A percentile compares a stretch with the other conserved stretches of the same genome.
Conservation (phyloP, 352 stramenopile species). For the Phytopythium vexans region DNA sequence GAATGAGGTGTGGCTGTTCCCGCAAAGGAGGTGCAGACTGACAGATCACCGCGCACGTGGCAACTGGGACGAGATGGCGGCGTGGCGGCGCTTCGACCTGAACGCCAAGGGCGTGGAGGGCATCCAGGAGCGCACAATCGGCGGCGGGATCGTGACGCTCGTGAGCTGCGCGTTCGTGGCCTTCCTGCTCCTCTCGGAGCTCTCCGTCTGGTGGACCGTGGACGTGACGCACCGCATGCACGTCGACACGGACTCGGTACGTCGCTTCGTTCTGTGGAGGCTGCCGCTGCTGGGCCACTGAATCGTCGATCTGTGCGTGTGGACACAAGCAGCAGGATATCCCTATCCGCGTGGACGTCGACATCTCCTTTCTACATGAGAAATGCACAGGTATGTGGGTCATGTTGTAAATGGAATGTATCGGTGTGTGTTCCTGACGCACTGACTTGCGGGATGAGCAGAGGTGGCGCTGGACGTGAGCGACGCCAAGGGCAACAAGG, state of each 20-base stretch:
- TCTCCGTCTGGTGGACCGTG: constrained; percentile 84
- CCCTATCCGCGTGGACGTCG: constrained; percentile 75
- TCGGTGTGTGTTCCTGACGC: background rate
- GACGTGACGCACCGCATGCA: constrained; percentile 86
- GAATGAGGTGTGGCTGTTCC: too few relatives aligned
- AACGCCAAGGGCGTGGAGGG: constrained; percentile 88
- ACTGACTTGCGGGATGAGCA: constrained; percentile 7
- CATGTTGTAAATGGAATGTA: background rate
- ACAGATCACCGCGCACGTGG: too few relatives aligned
- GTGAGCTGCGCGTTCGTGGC: constrained; percentile 67
- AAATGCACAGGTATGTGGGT: constrained; percentile 52
- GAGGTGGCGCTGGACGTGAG: constrained; percentile 84
- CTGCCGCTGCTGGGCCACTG: background rate
- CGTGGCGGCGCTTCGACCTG: constrained; percentile 83
- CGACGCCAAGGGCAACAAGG: constrained; percentile 82
- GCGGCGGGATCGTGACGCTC: constrained; percentile 78
- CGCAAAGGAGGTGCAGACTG: too few relatives aligned
- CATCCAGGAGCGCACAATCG: constrained; percentile 87
- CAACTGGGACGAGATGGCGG: constrained; percentile 25
- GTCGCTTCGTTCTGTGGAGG: constrained; percentile 2
- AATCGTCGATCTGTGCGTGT: background rate
- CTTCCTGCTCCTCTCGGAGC: constrained; percentile 80
- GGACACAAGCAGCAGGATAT: constrained; percentile 69
- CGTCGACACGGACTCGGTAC: constrained; percentile 78
- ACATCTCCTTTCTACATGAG: constrained; percentile 82